Percentiles rank a stretch among this genome's conserved stretches.
Evolutionary conservation across 176 grass and related monocot genomes (phyloP).

Genomic region (Carex cristatella): DNA sequence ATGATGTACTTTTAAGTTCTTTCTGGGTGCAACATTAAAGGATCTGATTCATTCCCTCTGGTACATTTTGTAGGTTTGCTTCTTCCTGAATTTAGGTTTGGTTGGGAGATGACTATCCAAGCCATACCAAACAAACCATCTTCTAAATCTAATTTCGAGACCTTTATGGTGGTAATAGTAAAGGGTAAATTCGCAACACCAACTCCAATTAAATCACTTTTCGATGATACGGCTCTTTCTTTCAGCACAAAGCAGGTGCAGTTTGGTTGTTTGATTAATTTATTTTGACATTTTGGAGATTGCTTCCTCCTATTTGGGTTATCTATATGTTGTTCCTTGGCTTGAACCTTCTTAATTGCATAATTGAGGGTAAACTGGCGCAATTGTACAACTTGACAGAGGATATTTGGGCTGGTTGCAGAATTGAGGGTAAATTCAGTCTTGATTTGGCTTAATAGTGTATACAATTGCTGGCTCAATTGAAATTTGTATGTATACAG

Average conservation of each 20-base stretch:
- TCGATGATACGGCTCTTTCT: slow-evolving; percentile 42
- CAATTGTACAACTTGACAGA: slow-evolving; percentile 2
- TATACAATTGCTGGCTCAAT: not conserved
- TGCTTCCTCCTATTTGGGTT: not conserved
- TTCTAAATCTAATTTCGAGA: slow-evolving; percentile 67
- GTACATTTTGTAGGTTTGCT: slow-evolving; percentile 50
- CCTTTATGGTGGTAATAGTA: slow-evolving; percentile 79
- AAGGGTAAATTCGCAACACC: slow-evolving; percentile 48
- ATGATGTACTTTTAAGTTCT: not conserved
- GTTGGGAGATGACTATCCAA: slow-evolving; percentile 73
- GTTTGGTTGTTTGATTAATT: slow-evolving; percentile 1
- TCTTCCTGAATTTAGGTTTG: slow-evolving; percentile 88
- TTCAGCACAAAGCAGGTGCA: slow-evolving; percentile 71
- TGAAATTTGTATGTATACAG: not conserved
- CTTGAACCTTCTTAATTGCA: not conserved
- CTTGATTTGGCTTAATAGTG: not conserved
- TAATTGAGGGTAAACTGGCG: not conserved
- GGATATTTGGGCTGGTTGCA: not conserved
- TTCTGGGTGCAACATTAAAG: not conserved
- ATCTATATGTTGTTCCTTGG: not conserved
- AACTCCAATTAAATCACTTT: slow-evolving; percentile 43
- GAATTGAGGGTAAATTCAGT: not conserved
- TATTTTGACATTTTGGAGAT: not conserved
- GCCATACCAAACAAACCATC: slow-evolving; percentile 54
- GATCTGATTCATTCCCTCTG: slow-evolving; percentile 19